A percentile compares a stretch with the other conserved stretches of the same genome.
Evolutionary conservation across 208 protist genomes (phyloP).

Genomic region (Leishmania arabica): DNA sequence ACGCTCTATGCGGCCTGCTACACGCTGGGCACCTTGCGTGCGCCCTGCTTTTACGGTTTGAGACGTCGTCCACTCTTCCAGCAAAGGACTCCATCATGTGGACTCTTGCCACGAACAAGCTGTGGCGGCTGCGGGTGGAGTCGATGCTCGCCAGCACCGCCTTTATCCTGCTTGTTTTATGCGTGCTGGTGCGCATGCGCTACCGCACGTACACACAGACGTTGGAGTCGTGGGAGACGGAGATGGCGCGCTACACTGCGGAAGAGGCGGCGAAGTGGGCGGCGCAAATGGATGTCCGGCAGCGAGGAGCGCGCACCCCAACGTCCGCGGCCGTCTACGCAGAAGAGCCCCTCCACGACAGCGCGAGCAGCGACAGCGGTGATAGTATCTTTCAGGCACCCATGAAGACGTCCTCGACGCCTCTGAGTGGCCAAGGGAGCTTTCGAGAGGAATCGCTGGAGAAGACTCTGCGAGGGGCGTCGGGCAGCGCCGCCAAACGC

Average conservation of each 20-base stretch:
- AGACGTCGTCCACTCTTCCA: not conserved
- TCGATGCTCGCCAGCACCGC: not conserved
- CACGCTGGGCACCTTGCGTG: not conserved
- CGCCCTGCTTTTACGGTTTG: not conserved
- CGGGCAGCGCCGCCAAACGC: not conserved
- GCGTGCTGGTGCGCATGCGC: not conserved
- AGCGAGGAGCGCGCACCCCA: not conserved
- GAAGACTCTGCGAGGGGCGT: not conserved
- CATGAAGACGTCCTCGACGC: too few relatives aligned
- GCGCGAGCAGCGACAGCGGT: not conserved
- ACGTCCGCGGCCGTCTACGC: not conserved
- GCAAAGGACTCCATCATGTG: conserved; percentile 8
- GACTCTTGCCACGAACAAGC: conserved; percentile 1
- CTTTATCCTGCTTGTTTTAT: not conserved
- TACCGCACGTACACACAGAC: conserved; percentile 11
- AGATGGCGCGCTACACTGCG: not conserved
- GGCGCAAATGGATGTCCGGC: not conserved
- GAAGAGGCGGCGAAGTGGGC: not conserved
- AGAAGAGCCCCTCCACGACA: not conserved
- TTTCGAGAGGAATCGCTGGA: too few relatives aligned
- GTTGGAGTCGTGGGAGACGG: conserved; percentile 11
- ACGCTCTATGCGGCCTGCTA: not conserved
- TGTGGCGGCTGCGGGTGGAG: conserved; percentile 13
- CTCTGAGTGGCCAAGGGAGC: not conserved
- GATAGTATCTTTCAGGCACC: not conserved